Evolutionary conservation across 352 stramenopile species (phyloP), one percentile per base, ranked within the genome.

Genomic region (Globisporangium abappressorium): DNA sequence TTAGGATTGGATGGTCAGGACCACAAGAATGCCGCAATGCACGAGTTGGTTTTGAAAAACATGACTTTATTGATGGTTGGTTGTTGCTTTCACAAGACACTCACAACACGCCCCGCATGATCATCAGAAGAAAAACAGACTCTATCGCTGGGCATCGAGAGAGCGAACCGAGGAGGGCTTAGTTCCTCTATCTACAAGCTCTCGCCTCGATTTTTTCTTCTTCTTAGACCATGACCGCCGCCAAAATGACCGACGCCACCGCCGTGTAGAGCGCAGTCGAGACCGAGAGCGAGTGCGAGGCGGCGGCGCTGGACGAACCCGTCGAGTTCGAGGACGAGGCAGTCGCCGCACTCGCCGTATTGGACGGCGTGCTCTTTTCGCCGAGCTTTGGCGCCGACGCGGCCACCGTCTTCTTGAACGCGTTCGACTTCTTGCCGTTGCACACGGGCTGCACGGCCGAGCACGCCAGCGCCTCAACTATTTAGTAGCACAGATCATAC

Each of bases 371-470:
- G 57, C 57, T 62, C 57, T 62, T 62, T 12, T 62, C 57, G 57
- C 57, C 57, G 57, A 62, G 57, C 57, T 62, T 62, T 4, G 57
- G 33, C n/a, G 34, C 57, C 9, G 20, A 49, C 15, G 9, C 18
- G 18, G 15, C 14, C 41, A 11, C 41, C 18, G 18, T 68, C 61
- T 91, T 85, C 36, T 75, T 66, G 69, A 85, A 83, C 1, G 66
- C 38, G 62, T 95, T 95, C 28, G 85, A 80, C 57, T 81, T 79
- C 38, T 70, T 76, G 41, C 80, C 75, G 9, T 82, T 78, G 73
- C 86, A 94, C 15, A 82, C 59, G 0, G 86, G 86, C 62, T 93
- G 82, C 41, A 65, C 49, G 5, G 65, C 63, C 0, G 79, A 81
- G 66, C 86, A 94, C 70, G 73, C 60, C 9, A 89, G 66, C 51